A percentile compares a stretch with the other conserved stretches of the same genome.
Conservation (phyloP, 768 basidiomycete species). For the Daedaleopsis nitida region DNA sequence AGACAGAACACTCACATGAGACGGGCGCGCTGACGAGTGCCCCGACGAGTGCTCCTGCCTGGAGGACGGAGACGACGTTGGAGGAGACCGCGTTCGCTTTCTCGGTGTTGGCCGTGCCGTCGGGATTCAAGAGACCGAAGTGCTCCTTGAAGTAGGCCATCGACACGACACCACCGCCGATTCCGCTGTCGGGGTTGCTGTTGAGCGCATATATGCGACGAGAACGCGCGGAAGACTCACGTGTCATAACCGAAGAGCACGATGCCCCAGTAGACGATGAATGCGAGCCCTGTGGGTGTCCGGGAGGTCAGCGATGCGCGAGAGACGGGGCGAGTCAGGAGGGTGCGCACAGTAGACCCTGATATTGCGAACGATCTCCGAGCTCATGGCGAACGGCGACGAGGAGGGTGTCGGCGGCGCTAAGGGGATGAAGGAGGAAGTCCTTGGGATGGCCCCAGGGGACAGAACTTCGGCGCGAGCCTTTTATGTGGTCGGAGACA, state of each 20-base stretch:
- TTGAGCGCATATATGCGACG: slow-evolving; percentile 20
- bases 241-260: slow-evolving; percentile 84
- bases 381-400: slow-evolving; percentile 5
- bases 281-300: slow-evolving; percentile 58
- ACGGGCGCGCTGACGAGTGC: slow-evolving; percentile 73
- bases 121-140: slow-evolving; percentile 56
- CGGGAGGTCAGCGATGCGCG: neutral
- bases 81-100: slow-evolving; percentile 61
- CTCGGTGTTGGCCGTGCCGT: slow-evolving; percentile 43
- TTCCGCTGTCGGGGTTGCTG: slow-evolving; percentile 45
- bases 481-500: no score
- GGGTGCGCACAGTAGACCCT: slow-evolving; percentile 61
- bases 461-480: no score
- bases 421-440: neutral
- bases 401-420: neutral
- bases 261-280: slow-evolving; percentile 77
- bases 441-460: no score
- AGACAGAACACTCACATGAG: slow-evolving; percentile 48
- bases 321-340: neutral
- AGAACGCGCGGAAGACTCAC: slow-evolving; percentile 37
- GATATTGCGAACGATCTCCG: slow-evolving; percentile 41
- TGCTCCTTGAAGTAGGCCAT: slow-evolving; percentile 59
- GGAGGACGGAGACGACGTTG: slow-evolving; percentile 85
- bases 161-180: slow-evolving; percentile 70
- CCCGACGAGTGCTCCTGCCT: slow-evolving; percentile 89